Conservation (phyloP, 139 green algal genomes). For the Coelastrella sp. region DNA sequence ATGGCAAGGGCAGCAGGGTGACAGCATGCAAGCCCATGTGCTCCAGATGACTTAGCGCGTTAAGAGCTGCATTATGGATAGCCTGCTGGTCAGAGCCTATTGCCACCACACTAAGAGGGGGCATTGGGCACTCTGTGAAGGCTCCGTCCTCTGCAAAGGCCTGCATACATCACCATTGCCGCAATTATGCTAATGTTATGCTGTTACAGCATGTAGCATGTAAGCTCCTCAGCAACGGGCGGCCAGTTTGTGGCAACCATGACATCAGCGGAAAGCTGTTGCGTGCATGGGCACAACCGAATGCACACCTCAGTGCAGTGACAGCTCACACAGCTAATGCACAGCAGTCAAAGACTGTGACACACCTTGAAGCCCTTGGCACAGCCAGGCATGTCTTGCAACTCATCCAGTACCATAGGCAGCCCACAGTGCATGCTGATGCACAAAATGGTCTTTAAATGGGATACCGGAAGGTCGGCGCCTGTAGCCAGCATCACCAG, state of each 20-base stretch:
- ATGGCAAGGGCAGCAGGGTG: background rate
- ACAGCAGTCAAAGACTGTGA: too few species aligned
- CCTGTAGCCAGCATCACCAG: background rate
- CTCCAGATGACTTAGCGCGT: background rate
- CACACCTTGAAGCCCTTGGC: constrained; percentile 5
- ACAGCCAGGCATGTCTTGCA: background rate
- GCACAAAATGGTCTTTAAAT: background rate
- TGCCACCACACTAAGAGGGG: background rate
- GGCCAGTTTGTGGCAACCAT: too few species aligned
- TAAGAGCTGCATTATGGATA: background rate
- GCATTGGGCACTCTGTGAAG: background rate
- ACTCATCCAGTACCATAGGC: background rate
- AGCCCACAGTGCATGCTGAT: background rate
- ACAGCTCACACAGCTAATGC: too few species aligned
- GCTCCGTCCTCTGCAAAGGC: background rate
- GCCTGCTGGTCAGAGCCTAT: constrained; percentile 6
- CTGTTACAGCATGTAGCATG: background rate
- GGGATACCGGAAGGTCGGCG: background rate
- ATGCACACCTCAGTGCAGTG: background rate
- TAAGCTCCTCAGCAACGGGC: background rate
- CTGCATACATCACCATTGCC: too few species aligned
- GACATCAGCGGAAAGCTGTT: too few species aligned
- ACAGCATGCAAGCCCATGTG: background rate
- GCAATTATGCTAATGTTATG: too few species aligned
- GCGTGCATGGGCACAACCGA: background rate